Evolutionary conservation across 768 basidiomycete species (phyloP).

Genomic region (Tulasnella calospora): DNA sequence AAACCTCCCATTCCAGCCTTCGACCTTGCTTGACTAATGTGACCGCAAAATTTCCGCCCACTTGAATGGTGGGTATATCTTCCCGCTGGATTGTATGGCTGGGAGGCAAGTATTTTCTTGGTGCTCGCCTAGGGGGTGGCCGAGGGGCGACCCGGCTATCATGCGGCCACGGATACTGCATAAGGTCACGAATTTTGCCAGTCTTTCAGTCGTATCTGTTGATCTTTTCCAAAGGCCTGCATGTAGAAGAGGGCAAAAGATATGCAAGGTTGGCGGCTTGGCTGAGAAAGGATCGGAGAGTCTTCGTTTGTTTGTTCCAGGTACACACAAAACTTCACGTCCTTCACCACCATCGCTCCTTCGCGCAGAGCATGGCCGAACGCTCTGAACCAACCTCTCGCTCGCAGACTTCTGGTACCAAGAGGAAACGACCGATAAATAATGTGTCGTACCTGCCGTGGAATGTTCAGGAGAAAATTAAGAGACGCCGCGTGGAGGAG

Average conservation of each 20-base stretch:
- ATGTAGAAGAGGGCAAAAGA: neutral
- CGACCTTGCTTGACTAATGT: neutral
- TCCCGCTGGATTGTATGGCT: neutral
- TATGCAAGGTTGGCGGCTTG: neutral
- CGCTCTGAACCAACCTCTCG: neutral
- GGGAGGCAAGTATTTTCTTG: neutral
- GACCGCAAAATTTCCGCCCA: neutral
- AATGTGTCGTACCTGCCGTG: slow-evolving; percentile 58
- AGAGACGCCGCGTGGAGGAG: slow-evolving; percentile 71
- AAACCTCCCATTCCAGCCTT: neutral
- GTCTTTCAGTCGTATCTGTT: neutral
- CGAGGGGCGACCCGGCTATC: neutral
- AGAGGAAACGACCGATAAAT: slow-evolving; percentile 61
- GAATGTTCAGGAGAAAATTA: slow-evolving; percentile 69
- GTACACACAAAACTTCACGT: neutral
- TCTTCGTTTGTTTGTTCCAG: neutral
- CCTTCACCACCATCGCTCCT: neutral
- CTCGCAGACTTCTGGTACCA: slow-evolving; percentile 28
- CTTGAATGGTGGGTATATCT: neutral
- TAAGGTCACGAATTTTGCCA: neutral
- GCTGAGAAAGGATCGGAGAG: neutral
- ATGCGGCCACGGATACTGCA: slow-evolving; percentile 1
- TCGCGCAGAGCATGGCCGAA: slow-evolving; percentile 24
- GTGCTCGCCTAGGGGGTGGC: neutral
- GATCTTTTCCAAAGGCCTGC: neutral